Evolutionary conservation across 2,329 filamentous ascomycete genomes (phyloP).

Genomic region (Nothophoma quercina): DNA sequence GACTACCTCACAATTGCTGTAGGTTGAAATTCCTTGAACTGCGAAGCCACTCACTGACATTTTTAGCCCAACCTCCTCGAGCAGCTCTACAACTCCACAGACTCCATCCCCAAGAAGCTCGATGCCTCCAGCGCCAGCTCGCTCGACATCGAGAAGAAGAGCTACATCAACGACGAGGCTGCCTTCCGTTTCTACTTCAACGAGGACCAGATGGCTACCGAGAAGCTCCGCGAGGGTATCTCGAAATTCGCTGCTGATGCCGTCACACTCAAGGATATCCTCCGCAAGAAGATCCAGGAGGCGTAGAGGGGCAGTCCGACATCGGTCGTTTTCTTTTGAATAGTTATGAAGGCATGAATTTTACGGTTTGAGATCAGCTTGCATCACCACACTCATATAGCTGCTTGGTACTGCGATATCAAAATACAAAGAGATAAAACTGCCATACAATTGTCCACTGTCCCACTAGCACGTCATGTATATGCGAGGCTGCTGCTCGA

Average conservation of each 20-base stretch:
- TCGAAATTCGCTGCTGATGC: slow-evolving; percentile 99
- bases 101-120: slow-evolving; percentile 90
- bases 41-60: slow-evolving; percentile 21
- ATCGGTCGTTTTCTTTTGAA: slow-evolving; percentile 28
- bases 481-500: neutral
- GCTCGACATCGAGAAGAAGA: slow-evolving; percentile 84
- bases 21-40: slow-evolving; percentile 50
- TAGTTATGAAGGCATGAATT: slow-evolving; percentile 33
- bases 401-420: slow-evolving; percentile 26
- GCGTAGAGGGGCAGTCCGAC: slow-evolving; percentile 40
- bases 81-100: slow-evolving; percentile 86
- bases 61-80: slow-evolving; percentile 86
- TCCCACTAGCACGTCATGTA: slow-evolving; percentile 9
- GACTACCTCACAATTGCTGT: slow-evolving; percentile 99
- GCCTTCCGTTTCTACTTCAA: slow-evolving; percentile 99
- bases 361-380: slow-evolving; percentile 24
- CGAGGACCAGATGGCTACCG: slow-evolving; percentile 98
- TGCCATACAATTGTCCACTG: neutral
- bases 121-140: slow-evolving; percentile 69
- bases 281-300: slow-evolving; percentile 79
- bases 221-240: slow-evolving; percentile 99
- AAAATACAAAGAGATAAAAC: slow-evolving; percentile 23
- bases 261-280: slow-evolving; percentile 88
- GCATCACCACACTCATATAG: slow-evolving; percentile 19
- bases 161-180: slow-evolving; percentile 88